Conservation (phyloP, 164 flowering plant species). For the Magnolia officinalis region DNA sequence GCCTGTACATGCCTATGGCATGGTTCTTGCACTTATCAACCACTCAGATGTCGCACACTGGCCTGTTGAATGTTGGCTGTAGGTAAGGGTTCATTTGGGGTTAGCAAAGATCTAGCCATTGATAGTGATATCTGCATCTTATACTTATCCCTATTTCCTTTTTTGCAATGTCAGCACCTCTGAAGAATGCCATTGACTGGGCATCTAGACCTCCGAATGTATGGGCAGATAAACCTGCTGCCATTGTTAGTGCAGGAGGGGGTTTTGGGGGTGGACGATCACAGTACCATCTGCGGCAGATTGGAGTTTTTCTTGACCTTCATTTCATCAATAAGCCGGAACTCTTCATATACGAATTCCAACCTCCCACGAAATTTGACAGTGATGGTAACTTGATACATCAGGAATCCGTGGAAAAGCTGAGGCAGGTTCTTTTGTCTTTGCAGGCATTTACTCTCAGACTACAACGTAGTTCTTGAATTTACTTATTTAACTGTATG, state of each 20-base stretch:
- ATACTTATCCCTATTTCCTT: neutral
- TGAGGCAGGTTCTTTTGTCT: slow-evolving; percentile 51
- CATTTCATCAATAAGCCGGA: slow-evolving; percentile 90
- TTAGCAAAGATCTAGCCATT: no score
- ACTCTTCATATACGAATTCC: slow-evolving; percentile 46
- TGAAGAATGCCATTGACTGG: slow-evolving; percentile 94
- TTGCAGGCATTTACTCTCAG: slow-evolving; percentile 53
- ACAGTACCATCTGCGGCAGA: slow-evolving; percentile 83
- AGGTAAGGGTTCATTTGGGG: neutral
- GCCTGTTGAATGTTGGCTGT: neutral
- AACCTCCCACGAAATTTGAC: slow-evolving; percentile 68
- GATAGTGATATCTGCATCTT: no score
- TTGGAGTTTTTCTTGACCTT: slow-evolving; percentile 74
- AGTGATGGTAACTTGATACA: slow-evolving; percentile 62
- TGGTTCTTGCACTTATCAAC: no score
- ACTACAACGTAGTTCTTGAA: slow-evolving; percentile 23
- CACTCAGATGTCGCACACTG: neutral
- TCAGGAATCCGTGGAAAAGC: slow-evolving; percentile 29
- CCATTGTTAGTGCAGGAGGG: slow-evolving; percentile 71
- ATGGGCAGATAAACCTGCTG: slow-evolving; percentile 88
- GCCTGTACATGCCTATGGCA: no score
- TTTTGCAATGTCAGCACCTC: slow-evolving; percentile 29
- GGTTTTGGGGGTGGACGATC: slow-evolving; percentile 56
- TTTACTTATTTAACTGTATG: neutral
- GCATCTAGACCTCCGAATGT: slow-evolving; percentile 85